Conservation (phyloP, 78 protist species). For the Dictyostelium discoideum region DNA sequence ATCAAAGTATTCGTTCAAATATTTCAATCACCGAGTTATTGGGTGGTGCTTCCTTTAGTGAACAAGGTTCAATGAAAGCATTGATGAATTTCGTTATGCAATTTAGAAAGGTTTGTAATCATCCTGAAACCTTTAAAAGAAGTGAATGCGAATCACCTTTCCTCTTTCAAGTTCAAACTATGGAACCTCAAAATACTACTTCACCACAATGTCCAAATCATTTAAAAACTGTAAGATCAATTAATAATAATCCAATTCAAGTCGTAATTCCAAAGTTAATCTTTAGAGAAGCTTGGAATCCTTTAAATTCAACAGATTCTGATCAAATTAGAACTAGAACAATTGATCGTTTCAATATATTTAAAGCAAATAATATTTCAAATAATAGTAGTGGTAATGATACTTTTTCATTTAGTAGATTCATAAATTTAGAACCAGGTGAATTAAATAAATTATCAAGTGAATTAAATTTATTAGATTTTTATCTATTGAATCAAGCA, state of each 20-base stretch:
- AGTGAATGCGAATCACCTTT: conserved; percentile 78
- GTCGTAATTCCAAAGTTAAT: conserved; percentile 40
- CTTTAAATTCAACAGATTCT: not conserved
- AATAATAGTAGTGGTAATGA: not conserved
- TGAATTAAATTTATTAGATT: not conserved
- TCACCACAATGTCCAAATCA: conserved; percentile 10
- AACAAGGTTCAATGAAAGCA: conserved; percentile 50
- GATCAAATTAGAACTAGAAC: not conserved
- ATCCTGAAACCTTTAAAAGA: conserved; percentile 94
- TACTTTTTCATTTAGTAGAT: conserved; percentile 38
- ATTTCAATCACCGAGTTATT: conserved; percentile 81
- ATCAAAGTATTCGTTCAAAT: conserved; percentile 75
- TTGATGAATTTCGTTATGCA: conserved; percentile 96
- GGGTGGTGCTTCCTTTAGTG: conserved; percentile 19
- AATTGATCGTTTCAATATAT: conserved; percentile 14
- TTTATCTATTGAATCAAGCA: not conserved
- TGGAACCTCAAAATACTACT: not conserved
- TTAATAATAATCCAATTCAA: conserved; percentile 59
- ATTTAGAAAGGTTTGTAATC: conserved; percentile 96
- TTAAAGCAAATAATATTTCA: not conserved
- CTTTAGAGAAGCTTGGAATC: conserved; percentile 22
- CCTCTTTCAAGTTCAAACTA: conserved; percentile 30
- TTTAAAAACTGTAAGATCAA: not conserved
- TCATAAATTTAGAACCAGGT: conserved; percentile 62
- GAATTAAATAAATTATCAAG: not conserved